These are phyloP conservation scores for Bathelium albidoporum DNA, from an alignment of 495 filamentous ascomycete species.

Conservation along the genomic window DNA sequence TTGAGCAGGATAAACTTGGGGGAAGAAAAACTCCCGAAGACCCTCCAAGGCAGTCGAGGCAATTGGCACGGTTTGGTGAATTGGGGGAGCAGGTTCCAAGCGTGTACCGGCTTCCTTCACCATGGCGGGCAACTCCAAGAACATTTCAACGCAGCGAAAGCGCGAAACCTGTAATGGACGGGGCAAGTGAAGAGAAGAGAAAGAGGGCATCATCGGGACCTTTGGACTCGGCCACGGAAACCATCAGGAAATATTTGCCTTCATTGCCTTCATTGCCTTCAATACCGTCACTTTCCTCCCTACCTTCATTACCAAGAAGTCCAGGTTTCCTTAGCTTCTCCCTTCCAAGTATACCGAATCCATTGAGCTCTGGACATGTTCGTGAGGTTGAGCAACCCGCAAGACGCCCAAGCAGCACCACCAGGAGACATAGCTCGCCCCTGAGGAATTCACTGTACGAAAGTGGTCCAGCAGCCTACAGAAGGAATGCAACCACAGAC, in stretches of 20 bases:
- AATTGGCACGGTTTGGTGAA: not conserved
- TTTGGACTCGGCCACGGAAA: constrained; percentile 7
- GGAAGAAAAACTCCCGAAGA: not conserved
- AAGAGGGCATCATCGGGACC: not conserved
- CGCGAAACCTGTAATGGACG: not conserved
- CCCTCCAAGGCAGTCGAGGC: not conserved
- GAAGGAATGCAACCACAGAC: not conserved
- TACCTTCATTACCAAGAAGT: constrained; percentile 9
- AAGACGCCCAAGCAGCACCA: not conserved
- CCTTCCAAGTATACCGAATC: not conserved
- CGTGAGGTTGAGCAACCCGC: not conserved
- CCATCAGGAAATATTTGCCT: constrained; percentile 22
- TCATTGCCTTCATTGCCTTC: not conserved
- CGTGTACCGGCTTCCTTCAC: constrained; percentile 4
- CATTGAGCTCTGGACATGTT: not conserved
- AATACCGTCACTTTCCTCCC: constrained; percentile 7
- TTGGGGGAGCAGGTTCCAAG: constrained; percentile 2
- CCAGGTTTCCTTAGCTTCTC: constrained; percentile 1
- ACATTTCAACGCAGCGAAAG: not conserved
- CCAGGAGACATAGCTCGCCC: not conserved
- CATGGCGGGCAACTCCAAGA: constrained; percentile 3
- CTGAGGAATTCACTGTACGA: not conserved
- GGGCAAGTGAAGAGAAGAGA: constrained; percentile 1
- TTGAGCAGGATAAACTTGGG: not conserved
- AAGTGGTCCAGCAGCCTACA: not conserved